Percentiles rank a stretch among this genome's conserved stretches.
phyloP scores from a whole-genome alignment of 1,284 basidiomycete species.

The Boletus calvinii region DNA sequence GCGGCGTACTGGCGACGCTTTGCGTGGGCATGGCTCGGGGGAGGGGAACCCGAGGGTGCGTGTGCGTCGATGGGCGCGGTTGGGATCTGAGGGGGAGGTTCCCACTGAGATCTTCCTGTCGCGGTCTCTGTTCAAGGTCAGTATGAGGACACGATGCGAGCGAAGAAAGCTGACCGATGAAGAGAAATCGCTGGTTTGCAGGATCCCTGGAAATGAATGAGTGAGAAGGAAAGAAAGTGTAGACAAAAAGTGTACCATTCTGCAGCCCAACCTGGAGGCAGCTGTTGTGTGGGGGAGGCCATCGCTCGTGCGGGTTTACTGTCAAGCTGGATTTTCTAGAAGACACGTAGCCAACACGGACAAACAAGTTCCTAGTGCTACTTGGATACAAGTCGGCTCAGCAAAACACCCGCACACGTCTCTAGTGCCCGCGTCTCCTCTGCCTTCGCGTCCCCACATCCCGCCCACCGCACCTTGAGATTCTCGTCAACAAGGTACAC shows the following conservation, averaged over 20 bases:
- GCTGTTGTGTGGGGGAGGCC: conserved; percentile 66
- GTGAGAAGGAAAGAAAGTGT: not conserved
- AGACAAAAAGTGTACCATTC: conserved; percentile 63
- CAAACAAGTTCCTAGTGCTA: conserved; percentile 26
- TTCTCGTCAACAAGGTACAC: conserved; percentile 89
- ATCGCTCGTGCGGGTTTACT: conserved; percentile 36
- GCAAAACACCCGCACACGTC: conserved; percentile 73
- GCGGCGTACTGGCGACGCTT: conserved; percentile 91
- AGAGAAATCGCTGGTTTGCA: conserved; percentile 79
- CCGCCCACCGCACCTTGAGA: conserved; percentile 90
- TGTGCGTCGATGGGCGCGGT: conserved; percentile 39
- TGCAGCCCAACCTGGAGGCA: conserved; percentile 87
- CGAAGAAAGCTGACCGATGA: conserved; percentile 55
- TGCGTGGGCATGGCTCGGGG: conserved; percentile 35
- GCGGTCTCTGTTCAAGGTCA: conserved; percentile 44
- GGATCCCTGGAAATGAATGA: conserved; percentile 62
- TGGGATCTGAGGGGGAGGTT: conserved; percentile 45
- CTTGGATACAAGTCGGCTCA: conserved; percentile 48
- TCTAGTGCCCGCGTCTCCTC: conserved; percentile 74
- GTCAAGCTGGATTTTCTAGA: conserved; percentile 22
- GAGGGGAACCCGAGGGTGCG: conserved; percentile 40
- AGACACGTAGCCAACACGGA: conserved; percentile 38
- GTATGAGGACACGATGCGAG: conserved; percentile 7
- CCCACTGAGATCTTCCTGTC: conserved; percentile 67
- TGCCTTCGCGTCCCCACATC: conserved; percentile 76